These are phyloP conservation scores for Fraxinus ornus DNA, from an alignment of 305 asterid genomes.

Conservation along the genomic window DNA sequence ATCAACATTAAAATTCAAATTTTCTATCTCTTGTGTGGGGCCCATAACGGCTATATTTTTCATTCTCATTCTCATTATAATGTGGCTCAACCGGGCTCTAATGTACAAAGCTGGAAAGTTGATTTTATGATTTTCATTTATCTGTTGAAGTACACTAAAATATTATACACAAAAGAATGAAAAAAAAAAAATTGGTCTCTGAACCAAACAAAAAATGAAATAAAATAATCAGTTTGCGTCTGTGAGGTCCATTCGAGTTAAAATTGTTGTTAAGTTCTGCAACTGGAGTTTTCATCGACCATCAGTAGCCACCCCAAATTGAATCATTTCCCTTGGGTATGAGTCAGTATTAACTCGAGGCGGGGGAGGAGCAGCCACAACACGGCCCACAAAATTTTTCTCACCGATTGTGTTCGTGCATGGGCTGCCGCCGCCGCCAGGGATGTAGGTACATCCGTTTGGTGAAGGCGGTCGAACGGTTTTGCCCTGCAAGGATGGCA, in stretches of 20 bases:
- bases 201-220: neutral
- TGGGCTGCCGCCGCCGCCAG: neutral
- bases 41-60: no score
- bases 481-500: neutral
- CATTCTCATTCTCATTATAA: no score
- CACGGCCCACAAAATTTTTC: neutral
- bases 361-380: neutral
- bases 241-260: neutral
- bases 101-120: neutral
- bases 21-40: no score
- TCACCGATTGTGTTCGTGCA: neutral
- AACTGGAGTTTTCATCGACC: neutral
- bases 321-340: slow-evolving; percentile 2
- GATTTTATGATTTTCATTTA: neutral
- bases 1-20: no score
- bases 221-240: neutral
- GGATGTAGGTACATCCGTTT: neutral
- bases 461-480: neutral
- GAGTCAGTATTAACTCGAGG: neutral
- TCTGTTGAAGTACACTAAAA: neutral
- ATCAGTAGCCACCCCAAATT: slow-evolving; percentile 7
- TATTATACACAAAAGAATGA: neutral
- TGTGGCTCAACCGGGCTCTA: no score
- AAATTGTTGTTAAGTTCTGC: neutral
- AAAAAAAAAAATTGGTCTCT: neutral